Evolutionary conservation across 2,329 filamentous ascomycete genomes (phyloP).

Genomic region (Sordariomycetes sp.): DNA sequence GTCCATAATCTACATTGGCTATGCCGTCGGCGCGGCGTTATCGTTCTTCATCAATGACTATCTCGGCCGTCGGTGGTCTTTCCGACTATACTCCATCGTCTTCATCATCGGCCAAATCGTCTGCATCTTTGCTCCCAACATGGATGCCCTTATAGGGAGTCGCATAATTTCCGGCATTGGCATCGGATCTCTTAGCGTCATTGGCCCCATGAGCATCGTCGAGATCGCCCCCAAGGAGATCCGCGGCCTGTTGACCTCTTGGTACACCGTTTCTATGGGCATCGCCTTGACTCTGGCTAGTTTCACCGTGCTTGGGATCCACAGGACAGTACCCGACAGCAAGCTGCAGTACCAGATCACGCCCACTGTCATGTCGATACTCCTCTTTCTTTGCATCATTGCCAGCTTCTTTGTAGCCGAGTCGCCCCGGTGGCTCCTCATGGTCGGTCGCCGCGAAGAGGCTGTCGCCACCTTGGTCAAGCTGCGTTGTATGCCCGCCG

Average conservation of each 20-base stretch:
- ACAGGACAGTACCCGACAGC: conserved; percentile 14
- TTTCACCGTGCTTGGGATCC: conserved; percentile 24
- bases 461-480: conserved; percentile 6
- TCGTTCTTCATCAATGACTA: conserved; percentile 27
- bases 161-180: conserved; percentile 26
- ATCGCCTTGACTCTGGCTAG: conserved; percentile 18
- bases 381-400: conserved; percentile 13
- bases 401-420: conserved; percentile 8
- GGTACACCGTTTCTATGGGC: conserved; percentile 26
- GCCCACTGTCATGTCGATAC: conserved; percentile 12
- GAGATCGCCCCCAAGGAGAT: conserved; percentile 29
- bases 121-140: conserved; percentile 14
- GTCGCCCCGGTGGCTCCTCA: conserved; percentile 2
- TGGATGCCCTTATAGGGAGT: conserved; percentile 20
- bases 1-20: conserved; percentile 20
- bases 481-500: conserved; percentile 14
- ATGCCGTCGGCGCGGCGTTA: conserved; percentile 12
- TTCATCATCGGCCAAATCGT: conserved; percentile 24
- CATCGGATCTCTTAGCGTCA: conserved; percentile 27
- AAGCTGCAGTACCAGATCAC: conserved; percentile 17
- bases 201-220: conserved; percentile 25
- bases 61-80: conserved; percentile 29
- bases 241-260: conserved; percentile 24
- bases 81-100: conserved; percentile 23
- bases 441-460: conserved; percentile 3